Evolutionary conservation across 2,329 filamentous ascomycete genomes (phyloP).

Genomic region (Ophiostoma ips): DNA sequence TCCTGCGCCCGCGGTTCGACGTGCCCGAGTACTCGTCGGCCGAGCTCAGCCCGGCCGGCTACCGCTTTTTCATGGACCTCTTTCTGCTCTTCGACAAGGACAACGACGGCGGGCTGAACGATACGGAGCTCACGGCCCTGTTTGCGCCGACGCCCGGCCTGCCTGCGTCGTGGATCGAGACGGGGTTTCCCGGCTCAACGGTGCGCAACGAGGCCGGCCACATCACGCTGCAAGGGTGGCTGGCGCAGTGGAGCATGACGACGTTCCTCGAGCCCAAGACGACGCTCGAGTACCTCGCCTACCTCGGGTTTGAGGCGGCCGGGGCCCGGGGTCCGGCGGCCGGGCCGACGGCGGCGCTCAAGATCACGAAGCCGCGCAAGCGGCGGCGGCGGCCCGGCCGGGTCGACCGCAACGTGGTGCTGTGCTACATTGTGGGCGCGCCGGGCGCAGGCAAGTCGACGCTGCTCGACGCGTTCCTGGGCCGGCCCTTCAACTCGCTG

Average conservation of each 20-base stretch:
- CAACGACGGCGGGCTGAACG: constrained; percentile 86
- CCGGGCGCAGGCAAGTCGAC: constrained; percentile 82
- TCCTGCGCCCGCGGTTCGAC: constrained; percentile 86
- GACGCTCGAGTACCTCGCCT: constrained; percentile 88
- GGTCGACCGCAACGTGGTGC: constrained; percentile 86
- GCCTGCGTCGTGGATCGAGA: constrained; percentile 75
- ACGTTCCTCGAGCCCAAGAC: constrained; percentile 93
- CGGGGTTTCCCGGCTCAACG: constrained; percentile 81
- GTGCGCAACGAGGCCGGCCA: constrained; percentile 91
- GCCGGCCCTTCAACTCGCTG: constrained; percentile 66
- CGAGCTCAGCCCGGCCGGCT: constrained; percentile 84
- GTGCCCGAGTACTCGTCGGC: constrained; percentile 85
- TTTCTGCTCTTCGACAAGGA: constrained; percentile 95
- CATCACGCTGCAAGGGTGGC: constrained; percentile 92
- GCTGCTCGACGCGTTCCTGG: constrained; percentile 80
- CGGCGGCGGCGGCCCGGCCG: constrained; percentile 66
- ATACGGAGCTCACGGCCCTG: constrained; percentile 68
- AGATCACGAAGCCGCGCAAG: constrained; percentile 85
- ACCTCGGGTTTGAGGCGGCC: constrained; percentile 77
- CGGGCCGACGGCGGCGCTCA: constrained; percentile 56
- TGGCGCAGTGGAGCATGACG: constrained; percentile 99
- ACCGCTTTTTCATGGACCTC: constrained; percentile 89
- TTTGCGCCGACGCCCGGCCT: constrained; percentile 90
- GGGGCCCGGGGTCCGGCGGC: constrained; percentile 3
- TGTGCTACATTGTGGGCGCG: constrained; percentile 83